Evolutionary conservation across 2,329 filamentous ascomycete species (phyloP), one percentile per base, ranked within the genome.

Genomic region (Grosmannia clavigera): DNA sequence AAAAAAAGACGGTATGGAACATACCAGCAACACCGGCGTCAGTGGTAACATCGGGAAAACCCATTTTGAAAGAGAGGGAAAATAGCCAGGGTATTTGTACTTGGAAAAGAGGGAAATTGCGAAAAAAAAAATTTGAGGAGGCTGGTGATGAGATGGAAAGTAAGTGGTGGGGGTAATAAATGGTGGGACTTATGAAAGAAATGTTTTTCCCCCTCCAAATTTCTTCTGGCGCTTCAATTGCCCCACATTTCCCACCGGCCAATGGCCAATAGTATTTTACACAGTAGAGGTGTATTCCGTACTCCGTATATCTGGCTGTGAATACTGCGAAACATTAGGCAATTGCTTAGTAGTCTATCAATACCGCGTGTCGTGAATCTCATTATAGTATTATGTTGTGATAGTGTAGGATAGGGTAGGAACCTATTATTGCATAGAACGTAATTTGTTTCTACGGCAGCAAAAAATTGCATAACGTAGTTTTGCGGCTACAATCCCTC

Each of bases 1-100:
- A 22, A 6, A 11, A 48, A 11, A 52, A 55, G 50, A 46, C 55
- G 54, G 43, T 27, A 43, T 58, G 60, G 38, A 60, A 67, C 66
- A 61, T 65, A 67, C 66, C 61, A 61, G 66, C 55, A 58, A 69
- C 60, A 63, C 67, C 67, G 58, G 65, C 64, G 61, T 68, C 66
- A 64, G 67, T 65, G 58, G 66, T 62, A 58, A 70, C 63, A 65
- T 68, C 64, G 62, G 67, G 61, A 67, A 69, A 69, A 63, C 67
- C 67, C 67, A 69, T 69, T 57, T 53, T 62, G 61, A 55, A 31
- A 16, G 10, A 43, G n/a, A 31, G 33, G 33, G 33, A 25, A n/a
- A 46, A 52, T 14, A 33, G 22, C 9, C 31, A 19, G n/a, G 31
- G 19, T 51, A 56, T 60, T 43, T 60, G 43, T 52, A 53, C 61